Percentiles rank a stretch among this genome's conserved stretches.
phyloP scores from a whole-genome alignment of 768 basidiomycete species.

The Termitomyces sp. region DNA sequence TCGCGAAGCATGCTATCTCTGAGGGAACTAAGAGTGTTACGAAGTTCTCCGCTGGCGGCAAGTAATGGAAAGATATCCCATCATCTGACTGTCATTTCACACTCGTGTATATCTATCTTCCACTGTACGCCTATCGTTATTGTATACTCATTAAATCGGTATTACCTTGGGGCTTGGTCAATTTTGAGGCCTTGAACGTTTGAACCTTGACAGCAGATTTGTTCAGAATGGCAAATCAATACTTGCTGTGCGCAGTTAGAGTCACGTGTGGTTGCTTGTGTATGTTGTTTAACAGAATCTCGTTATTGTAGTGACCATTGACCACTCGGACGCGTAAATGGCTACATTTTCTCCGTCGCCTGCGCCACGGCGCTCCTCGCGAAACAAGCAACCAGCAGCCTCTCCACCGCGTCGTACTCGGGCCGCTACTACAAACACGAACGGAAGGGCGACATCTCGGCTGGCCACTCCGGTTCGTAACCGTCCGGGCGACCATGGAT shows the following conservation, averaged over 20 bases:
- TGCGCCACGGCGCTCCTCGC: slow-evolving; percentile 48
- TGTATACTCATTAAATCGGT: slow-evolving; percentile 10
- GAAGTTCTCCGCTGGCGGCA: slow-evolving; percentile 50
- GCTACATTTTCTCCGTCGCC: slow-evolving; percentile 60
- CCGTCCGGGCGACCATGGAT: slow-evolving; percentile 30
- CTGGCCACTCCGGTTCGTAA: slow-evolving; percentile 33
- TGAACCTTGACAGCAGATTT: too few species aligned
- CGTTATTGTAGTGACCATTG: neutral
- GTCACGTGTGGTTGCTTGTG: slow-evolving; percentile 1
- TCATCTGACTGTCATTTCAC: neutral
- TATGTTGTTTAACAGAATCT: slow-evolving; percentile 1
- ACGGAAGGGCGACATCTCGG: slow-evolving; percentile 29
- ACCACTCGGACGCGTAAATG: slow-evolving; percentile 26
- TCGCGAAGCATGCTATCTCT: slow-evolving; percentile 85
- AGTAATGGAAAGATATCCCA: slow-evolving; percentile 20
- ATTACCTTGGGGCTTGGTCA: neutral
- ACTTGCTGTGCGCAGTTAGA: too few species aligned
- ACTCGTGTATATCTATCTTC: slow-evolving; percentile 7
- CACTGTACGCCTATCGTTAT: slow-evolving; percentile 11
- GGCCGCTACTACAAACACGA: slow-evolving; percentile 15
- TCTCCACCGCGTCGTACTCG: slow-evolving; percentile 24
- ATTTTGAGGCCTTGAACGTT: too few species aligned
- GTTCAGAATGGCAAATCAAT: too few species aligned
- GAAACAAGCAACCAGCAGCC: slow-evolving; percentile 21
- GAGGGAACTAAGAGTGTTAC: slow-evolving; percentile 42